phyloP scores from a whole-genome alignment of 2,329 filamentous ascomycete species.

The Pyrenophora graminea region DNA sequence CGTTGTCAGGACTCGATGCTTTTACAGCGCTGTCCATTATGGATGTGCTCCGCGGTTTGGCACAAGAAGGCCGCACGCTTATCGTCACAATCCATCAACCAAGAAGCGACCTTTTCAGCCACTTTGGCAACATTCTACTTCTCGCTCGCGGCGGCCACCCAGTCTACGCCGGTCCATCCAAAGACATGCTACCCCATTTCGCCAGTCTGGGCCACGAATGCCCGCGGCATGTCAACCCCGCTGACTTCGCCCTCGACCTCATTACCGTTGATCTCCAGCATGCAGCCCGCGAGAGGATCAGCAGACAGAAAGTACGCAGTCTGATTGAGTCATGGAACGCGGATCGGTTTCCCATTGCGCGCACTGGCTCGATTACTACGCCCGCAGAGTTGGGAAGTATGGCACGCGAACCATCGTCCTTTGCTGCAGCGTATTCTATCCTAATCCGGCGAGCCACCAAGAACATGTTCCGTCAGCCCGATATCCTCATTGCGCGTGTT shows the following conservation, averaged over 20 bases:
- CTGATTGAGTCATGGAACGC: conserved; percentile 65
- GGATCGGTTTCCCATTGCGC: conserved; percentile 30
- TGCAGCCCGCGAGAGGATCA: conserved; percentile 64
- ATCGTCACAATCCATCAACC: conserved; percentile 80
- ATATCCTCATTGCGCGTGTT: conserved; percentile 42
- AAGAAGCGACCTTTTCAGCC: conserved; percentile 70
- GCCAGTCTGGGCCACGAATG: conserved; percentile 64
- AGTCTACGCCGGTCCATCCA: conserved; percentile 68
- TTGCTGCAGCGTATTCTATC: conserved; percentile 67
- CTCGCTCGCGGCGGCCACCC: conserved; percentile 71
- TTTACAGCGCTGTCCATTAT: conserved; percentile 75
- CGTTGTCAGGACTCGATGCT: conserved; percentile 75
- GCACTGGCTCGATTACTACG: conserved; percentile 56
- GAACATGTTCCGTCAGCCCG: conserved; percentile 56
- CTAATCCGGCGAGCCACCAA: conserved; percentile 69
- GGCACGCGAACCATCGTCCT: conserved; percentile 64
- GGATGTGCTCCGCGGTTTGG: conserved; percentile 71
- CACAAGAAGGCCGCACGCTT: conserved; percentile 72
- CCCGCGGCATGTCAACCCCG: conserved; percentile 72
- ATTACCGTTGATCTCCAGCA: conserved; percentile 77
- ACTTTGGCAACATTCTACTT: conserved; percentile 73
- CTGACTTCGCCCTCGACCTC: conserved; percentile 76
- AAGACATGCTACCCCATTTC: conserved; percentile 69
- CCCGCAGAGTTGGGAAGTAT: conserved; percentile 74
- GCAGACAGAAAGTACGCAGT: conserved; percentile 63